Evolutionary conservation across 306 rosid species (phyloP).

Genomic region (Quillaja saponaria): DNA sequence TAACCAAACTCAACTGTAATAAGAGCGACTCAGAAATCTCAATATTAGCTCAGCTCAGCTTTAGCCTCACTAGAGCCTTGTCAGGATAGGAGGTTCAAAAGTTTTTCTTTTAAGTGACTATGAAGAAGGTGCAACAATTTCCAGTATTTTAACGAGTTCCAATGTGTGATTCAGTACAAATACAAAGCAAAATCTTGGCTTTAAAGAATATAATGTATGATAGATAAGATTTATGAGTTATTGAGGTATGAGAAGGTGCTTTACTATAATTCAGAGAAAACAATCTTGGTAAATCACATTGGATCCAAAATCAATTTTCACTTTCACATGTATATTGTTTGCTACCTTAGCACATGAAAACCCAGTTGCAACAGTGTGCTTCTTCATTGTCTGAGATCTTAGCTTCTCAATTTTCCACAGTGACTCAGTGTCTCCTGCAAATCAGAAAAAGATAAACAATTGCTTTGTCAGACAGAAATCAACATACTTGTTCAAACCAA

Average conservation of each 20-base stretch:
- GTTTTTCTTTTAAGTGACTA: neutral
- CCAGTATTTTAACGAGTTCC: neutral
- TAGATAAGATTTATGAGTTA: slow-evolving; percentile 12
- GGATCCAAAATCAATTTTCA: slow-evolving; percentile 14
- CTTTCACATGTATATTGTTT: neutral
- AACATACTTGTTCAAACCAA: slow-evolving; percentile 18
- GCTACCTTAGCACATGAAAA: slow-evolving; percentile 82
- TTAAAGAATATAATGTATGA: neutral
- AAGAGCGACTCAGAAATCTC: neutral
- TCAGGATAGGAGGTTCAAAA: slow-evolving; percentile 6
- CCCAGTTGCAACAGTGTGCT: slow-evolving; percentile 66
- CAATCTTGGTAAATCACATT: slow-evolving; percentile 12
- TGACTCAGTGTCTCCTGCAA: slow-evolving; percentile 64
- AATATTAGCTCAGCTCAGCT: slow-evolving; percentile 1
- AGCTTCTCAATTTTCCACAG: slow-evolving; percentile 76
- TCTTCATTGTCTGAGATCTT: slow-evolving; percentile 67
- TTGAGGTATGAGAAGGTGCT: slow-evolving; percentile 14
- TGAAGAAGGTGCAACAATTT: neutral
- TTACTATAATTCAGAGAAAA: neutral
- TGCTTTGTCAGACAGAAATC: neutral
- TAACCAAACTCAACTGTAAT: slow-evolving; percentile 16
- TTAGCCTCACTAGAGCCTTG: neutral
- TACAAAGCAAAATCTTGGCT: neutral
- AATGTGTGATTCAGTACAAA: neutral
- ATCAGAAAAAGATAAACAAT: slow-evolving; percentile 30